Percentiles rank a stretch among this genome's conserved stretches.
Conservation (phyloP, 495 filamentous ascomycete genomes). For the Penicillium pulvis region DNA sequence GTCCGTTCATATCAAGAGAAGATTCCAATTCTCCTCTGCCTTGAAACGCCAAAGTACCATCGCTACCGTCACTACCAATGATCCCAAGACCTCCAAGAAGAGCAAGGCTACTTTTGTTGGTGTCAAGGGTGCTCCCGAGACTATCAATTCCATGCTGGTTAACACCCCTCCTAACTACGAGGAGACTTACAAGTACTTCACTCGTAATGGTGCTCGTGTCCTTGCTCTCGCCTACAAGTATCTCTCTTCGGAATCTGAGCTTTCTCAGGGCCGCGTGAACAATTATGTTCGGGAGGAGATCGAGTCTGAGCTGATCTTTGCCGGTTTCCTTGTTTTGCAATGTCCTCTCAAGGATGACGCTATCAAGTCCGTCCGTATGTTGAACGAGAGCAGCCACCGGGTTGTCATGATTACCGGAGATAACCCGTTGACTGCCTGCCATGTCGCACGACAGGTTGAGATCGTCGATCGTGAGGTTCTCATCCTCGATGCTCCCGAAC, state of each 20-base stretch:
- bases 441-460: slow-evolving; percentile 94
- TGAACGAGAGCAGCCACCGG: slow-evolving; percentile 98
- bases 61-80: slow-evolving; percentile 69
- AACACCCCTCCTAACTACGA: slow-evolving; percentile 86
- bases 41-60: slow-evolving; percentile 95
- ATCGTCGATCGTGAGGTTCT: slow-evolving; percentile 96
- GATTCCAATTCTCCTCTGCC: slow-evolving; percentile 98
- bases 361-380: slow-evolving; percentile 88
- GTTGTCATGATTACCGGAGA: slow-evolving; percentile 99
- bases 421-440: slow-evolving; percentile 93
- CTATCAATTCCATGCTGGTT: slow-evolving; percentile 88
- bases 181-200: slow-evolving; percentile 98
- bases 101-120: slow-evolving; percentile 81
- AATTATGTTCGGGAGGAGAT: slow-evolving; percentile 90
- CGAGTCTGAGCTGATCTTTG: slow-evolving; percentile 81
- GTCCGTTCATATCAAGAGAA: slow-evolving; percentile 86
- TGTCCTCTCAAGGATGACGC: slow-evolving; percentile 97
- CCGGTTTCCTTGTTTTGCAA: slow-evolving; percentile 93
- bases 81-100: slow-evolving; percentile 71
- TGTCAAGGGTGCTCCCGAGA: slow-evolving; percentile 97
- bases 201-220: slow-evolving; percentile 89
- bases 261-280: slow-evolving; percentile 84
- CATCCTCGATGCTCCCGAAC: slow-evolving; percentile 92
- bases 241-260: slow-evolving; percentile 74
- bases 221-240: slow-evolving; percentile 93